Percentiles rank a stretch among this genome's conserved stretches.
These are phyloP conservation scores for Trypanosomatidae sp. DNA, from an alignment of 208 protist species.

Conservation along the genomic window DNA sequence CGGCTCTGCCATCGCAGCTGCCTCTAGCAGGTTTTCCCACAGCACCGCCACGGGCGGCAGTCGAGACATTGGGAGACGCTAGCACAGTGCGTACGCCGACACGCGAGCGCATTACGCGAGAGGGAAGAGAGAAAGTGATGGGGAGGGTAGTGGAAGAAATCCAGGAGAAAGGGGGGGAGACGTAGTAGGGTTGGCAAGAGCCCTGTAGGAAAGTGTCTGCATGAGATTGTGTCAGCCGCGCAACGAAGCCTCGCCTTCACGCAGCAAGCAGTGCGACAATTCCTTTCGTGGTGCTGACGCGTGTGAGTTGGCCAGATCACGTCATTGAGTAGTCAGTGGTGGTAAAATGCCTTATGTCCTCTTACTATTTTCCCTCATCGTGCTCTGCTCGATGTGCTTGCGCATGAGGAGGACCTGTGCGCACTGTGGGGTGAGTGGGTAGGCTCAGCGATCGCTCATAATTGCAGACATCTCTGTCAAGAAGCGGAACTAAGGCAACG, in stretches of 20 bases:
- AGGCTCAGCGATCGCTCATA: background rate
- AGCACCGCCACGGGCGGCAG: conserved; percentile 15
- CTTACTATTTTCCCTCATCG: background rate
- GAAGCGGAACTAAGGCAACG: no score
- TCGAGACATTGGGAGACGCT: conserved; percentile 4
- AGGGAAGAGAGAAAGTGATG: background rate
- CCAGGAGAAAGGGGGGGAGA: background rate
- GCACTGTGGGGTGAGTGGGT: background rate
- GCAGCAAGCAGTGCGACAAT: background rate
- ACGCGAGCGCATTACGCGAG: no score
- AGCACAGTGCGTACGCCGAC: background rate
- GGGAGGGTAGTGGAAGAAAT: background rate
- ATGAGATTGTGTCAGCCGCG: background rate
- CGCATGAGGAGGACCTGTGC: background rate
- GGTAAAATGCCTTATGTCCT: background rate
- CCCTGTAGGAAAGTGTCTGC: background rate
- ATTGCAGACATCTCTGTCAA: no score
- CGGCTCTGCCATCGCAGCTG: conserved; percentile 1
- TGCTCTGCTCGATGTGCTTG: background rate
- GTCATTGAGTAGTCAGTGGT: background rate
- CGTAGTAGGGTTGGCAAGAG: background rate
- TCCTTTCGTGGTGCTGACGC: background rate
- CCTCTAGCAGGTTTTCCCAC: conserved; percentile 20
- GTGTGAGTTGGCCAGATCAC: background rate
- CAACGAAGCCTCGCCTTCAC: background rate